Conservation (phyloP, 1,284 basidiomycete genomes). For the Cutaneotrichosporon sp. region DNA sequence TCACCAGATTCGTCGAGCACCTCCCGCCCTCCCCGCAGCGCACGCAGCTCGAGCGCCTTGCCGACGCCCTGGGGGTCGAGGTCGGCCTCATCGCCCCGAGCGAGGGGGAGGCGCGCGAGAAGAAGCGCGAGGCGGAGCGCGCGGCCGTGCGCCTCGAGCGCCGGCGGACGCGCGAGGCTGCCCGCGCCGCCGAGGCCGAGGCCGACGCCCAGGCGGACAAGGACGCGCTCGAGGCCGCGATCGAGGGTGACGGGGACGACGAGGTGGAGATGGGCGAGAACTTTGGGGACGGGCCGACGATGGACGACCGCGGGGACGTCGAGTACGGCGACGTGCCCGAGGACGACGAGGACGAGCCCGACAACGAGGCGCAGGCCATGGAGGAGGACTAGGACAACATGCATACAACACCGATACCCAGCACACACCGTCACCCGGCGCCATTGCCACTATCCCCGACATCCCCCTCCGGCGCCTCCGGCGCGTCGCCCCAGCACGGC, state of each 20-base stretch:
- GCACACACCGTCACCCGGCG: slow-evolving; percentile 7
- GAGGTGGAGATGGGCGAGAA: slow-evolving; percentile 30
- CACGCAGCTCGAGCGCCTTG: slow-evolving; percentile 50
- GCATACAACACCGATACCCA: slow-evolving; percentile 8
- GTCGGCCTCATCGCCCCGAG: slow-evolving; percentile 39
- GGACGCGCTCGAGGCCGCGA: slow-evolving; percentile 20
- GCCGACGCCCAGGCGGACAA: slow-evolving; percentile 27
- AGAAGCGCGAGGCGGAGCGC: slow-evolving; percentile 33
- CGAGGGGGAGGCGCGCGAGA: slow-evolving; percentile 42
- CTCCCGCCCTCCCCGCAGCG: slow-evolving; percentile 36
- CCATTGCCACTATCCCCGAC: neutral
- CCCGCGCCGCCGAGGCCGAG: slow-evolving; percentile 13
- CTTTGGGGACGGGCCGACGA: slow-evolving; percentile 32
- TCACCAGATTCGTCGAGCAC: slow-evolving; percentile 35
- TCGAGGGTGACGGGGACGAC: slow-evolving; percentile 18
- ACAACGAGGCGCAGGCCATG: slow-evolving; percentile 33
- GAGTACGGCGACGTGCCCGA: slow-evolving; percentile 43
- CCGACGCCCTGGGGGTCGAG: slow-evolving; percentile 51
- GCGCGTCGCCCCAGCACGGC: slow-evolving; percentile 43
- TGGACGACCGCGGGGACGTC: slow-evolving; percentile 39
- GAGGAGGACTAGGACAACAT: slow-evolving; percentile 18
- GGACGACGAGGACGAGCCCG: slow-evolving; percentile 45
- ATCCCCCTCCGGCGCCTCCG: neutral
- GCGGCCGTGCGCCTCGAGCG: slow-evolving; percentile 29
- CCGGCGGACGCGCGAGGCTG: slow-evolving; percentile 29